Conservation (phyloP, 495 filamentous ascomycete genomes). For the Penicillium canescens region DNA sequence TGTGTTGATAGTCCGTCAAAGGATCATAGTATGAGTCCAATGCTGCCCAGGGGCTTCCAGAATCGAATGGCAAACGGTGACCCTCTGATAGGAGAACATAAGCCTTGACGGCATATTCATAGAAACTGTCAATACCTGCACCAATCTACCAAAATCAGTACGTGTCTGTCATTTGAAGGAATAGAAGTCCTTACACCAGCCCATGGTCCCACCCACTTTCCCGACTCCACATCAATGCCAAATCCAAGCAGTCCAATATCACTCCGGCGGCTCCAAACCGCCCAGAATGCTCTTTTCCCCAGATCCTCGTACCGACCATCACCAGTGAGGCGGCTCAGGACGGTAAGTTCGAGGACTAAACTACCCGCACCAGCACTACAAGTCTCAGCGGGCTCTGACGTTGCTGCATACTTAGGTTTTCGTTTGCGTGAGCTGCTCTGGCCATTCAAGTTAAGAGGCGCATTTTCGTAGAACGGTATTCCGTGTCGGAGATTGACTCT, state of each 20-base stretch:
- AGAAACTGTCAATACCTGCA: slow-evolving; percentile 95
- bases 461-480: slow-evolving; percentile 85
- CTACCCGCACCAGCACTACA: slow-evolving; percentile 96
- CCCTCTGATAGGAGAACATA: slow-evolving; percentile 81
- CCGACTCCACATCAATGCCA: slow-evolving; percentile 88
- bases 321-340: slow-evolving; percentile 83
- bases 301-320: slow-evolving; percentile 83
- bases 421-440: slow-evolving; percentile 4
- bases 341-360: slow-evolving; percentile 88
- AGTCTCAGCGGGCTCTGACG: slow-evolving; percentile 84
- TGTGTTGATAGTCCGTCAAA: slow-evolving; percentile 64
- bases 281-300: slow-evolving; percentile 92
- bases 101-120: slow-evolving; percentile 95
- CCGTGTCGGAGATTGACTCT: slow-evolving; percentile 91
- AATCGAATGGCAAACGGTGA: slow-evolving; percentile 32
- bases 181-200: slow-evolving; percentile 57
- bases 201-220: slow-evolving; percentile 83
- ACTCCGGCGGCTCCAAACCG: slow-evolving; percentile 86
- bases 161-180: background rate
- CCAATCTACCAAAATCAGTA: slow-evolving; percentile 60
- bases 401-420: slow-evolving; percentile 18
- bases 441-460: slow-evolving; percentile 57
- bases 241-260: slow-evolving; percentile 85
- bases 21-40: slow-evolving; percentile 53
- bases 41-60: slow-evolving; percentile 36